phyloP scores from a whole-genome alignment of 345 rosid genomes.

The Rhodamnia argentea region DNA sequence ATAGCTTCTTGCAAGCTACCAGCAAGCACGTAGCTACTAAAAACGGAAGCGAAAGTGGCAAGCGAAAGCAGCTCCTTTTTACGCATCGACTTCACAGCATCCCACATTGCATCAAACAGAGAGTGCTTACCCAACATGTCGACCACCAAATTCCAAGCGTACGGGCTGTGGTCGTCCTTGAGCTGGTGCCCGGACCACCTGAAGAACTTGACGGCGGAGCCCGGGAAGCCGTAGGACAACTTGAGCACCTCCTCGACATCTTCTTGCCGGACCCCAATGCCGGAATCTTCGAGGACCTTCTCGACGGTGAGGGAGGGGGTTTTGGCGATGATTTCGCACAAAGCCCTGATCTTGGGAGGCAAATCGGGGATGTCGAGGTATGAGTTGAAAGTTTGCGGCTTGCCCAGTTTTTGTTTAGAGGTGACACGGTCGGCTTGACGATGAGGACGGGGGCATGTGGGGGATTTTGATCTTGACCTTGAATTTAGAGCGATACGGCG shows the following conservation, averaged over 20 bases:
- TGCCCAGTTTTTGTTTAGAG: background rate
- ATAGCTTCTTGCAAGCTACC: conserved; percentile 30
- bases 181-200: conserved; percentile 52
- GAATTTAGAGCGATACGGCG: background rate
- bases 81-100: conserved; percentile 47
- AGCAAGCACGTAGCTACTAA: conserved; percentile 39
- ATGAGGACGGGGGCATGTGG: background rate
- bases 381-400: conserved; percentile 23
- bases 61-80: conserved; percentile 30
- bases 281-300: conserved; percentile 23
- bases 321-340: conserved; percentile 39
- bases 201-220: conserved; percentile 49
- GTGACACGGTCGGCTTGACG: background rate
- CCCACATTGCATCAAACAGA: conserved; percentile 66
- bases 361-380: conserved; percentile 26
- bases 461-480: background rate
- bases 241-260: conserved; percentile 50
- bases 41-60: conserved; percentile 57
- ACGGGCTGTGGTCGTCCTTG: conserved; percentile 37
- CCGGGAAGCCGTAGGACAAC: conserved; percentile 43
- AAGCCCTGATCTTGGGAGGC: conserved; percentile 18
- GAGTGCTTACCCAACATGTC: conserved; percentile 50
- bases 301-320: conserved; percentile 37
- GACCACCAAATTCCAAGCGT: conserved; percentile 63
- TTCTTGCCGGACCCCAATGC: conserved; percentile 22